Conservation (phyloP, 208 protist genomes). For the Crithidia sp. region DNA sequence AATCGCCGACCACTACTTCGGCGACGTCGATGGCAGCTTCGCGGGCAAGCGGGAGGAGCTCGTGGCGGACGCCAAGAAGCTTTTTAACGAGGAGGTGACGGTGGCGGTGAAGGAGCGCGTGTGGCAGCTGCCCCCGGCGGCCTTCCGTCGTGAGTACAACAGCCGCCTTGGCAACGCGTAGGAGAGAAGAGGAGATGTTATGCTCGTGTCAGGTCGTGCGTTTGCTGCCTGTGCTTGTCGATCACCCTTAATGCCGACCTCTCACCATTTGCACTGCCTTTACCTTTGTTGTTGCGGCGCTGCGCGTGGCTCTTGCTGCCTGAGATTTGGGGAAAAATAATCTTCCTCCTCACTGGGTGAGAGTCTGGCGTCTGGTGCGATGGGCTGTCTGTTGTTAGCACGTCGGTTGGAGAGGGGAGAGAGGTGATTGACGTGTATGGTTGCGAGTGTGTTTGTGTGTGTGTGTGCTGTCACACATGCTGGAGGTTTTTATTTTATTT, state of each 20-base stretch:
- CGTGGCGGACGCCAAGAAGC: conserved; percentile 58
- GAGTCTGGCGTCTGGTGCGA: too few species aligned
- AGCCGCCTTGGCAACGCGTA: conserved; percentile 46
- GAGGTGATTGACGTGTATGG: neutral
- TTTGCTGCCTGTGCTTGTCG: too few species aligned
- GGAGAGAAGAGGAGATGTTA: neutral
- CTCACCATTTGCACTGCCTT: too few species aligned
- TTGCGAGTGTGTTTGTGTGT: neutral
- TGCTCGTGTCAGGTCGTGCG: neutral
- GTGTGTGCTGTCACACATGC: neutral
- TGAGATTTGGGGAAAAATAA: too few species aligned
- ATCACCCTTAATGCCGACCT: too few species aligned
- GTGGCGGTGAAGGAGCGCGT: conserved; percentile 85
- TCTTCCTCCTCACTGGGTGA: too few species aligned
- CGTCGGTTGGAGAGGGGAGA: too few species aligned
- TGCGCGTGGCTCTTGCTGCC: too few species aligned
- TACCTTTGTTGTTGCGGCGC: too few species aligned
- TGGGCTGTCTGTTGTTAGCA: too few species aligned
- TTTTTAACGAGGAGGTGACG: conserved; percentile 84
- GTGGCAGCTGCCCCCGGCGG: conserved; percentile 66
- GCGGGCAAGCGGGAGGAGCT: conserved; percentile 48
- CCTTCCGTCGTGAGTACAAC: conserved; percentile 73
- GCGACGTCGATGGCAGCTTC: conserved; percentile 33
- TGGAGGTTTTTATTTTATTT: too few species aligned
- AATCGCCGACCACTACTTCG: conserved; percentile 84